Base-by-base conservation (phyloP, 495 filamentous ascomycete genomes). In the Chaetomium cochliodes region DNA sequence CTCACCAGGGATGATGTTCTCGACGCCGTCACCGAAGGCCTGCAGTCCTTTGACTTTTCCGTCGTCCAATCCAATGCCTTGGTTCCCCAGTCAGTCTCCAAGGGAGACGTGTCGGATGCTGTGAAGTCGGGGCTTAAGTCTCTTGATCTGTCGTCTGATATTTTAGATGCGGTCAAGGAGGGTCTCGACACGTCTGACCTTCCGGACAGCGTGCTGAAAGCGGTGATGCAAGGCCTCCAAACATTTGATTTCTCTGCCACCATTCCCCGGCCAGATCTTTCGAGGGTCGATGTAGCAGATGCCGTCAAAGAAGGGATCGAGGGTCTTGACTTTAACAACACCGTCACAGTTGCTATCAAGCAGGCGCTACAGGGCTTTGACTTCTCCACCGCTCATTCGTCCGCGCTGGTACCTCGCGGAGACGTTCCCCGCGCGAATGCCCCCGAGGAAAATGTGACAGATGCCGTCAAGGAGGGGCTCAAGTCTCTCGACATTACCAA, bases 11-110 rank as follows among this genome's bases (percentile, higher is more conserved):
- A 76, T 30, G 79, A 81, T 60, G 66, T 82, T 47, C 57, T 82
- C 18, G 77, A 77, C 59, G 80, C 80, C 16, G 76, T 82, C 47
- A 74, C 71, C 28, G 76, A 81, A 60, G 76, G 78, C 8, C 68
- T 82, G 3, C 69, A 78, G 55, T 57, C 61, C 5, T 80, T 82
- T 60, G 77, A 81, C 65, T 81, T 81, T 20, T 59, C 70, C 4
- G 57, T 55, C 16, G 37, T 64, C 3, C 51, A 66, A 22, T 71
- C 71, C 20, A 65, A 62, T 16, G 72, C 72, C 7, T 50, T 74
- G n/a, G 66, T 72, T 2, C 59, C 64, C 0, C 70, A 65, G 50
- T 47, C 67, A 0, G 16, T 70, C 0, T 66, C 70, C 15, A 74
- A 74, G 61, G 58, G 50, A 0, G 73, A 75, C 18, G 64, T 75